Percentiles rank a stretch among this genome's conserved stretches.
Evolutionary conservation across 1,139 yeast species (phyloP).

Genomic region (Saccharomyces pastorianus): DNA sequence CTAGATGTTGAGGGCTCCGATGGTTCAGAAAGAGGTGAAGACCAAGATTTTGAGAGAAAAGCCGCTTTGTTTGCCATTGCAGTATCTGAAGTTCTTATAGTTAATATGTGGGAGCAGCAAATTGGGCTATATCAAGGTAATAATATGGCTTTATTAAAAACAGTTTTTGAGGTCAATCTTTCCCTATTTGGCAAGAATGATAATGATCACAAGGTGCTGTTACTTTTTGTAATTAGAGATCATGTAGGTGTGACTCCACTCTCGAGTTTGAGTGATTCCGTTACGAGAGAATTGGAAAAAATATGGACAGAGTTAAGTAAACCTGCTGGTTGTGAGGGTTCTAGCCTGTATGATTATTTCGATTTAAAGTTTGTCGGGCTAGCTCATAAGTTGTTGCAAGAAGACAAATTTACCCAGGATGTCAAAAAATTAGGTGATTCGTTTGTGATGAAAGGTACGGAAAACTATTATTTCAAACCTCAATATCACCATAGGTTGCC

Average conservation of each 20-base stretch:
- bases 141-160: conserved; percentile 87
- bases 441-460: conserved; percentile 25
- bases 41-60: conserved; percentile 94
- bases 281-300: conserved; percentile 58
- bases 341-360: conserved; percentile 64
- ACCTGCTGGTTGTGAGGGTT: conserved; percentile 52
- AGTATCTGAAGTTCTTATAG: conserved; percentile 81
- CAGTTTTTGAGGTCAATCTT: conserved; percentile 92
- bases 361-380: conserved; percentile 77
- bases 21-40: conserved; percentile 96
- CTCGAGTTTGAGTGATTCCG: conserved; percentile 57
- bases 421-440: conserved; percentile 57
- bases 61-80: conserved; percentile 92
- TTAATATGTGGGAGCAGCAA: conserved; percentile 95
- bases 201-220: conserved; percentile 55
- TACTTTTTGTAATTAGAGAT: conserved; percentile 86
- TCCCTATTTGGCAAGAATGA: conserved; percentile 49
- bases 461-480: conserved; percentile 46
- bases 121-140: conserved; percentile 97
- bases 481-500: conserved; percentile 83
- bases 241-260: conserved; percentile 84
- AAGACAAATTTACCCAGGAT: conserved; percentile 60
- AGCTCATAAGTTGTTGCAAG: conserved; percentile 77
- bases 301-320: conserved; percentile 76
- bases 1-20: conserved; percentile 98